These are phyloP conservation scores for Metrosideros polymorpha DNA, from an alignment of 441 rosid genomes.

Conservation along the genomic window DNA sequence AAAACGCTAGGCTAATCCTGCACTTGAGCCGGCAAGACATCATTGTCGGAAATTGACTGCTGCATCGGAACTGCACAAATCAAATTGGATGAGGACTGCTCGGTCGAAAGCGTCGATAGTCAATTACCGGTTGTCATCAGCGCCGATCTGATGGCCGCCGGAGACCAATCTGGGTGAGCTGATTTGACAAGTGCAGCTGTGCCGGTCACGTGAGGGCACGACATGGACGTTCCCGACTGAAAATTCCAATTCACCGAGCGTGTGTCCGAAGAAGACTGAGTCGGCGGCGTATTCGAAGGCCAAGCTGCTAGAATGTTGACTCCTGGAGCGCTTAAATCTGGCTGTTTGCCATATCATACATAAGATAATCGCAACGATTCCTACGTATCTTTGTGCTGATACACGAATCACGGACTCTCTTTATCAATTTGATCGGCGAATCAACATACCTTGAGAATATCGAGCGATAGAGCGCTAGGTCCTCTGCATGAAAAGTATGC, in stretches of 20 bases:
- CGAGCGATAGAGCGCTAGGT: constrained; percentile 42
- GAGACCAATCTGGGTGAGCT: constrained; percentile 38
- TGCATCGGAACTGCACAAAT: background rate
- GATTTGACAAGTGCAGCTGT: constrained; percentile 32
- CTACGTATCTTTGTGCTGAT: background rate
- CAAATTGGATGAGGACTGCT: background rate
- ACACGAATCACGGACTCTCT: background rate
- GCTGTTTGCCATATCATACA: constrained; percentile 16
- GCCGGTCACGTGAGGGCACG: constrained; percentile 43
- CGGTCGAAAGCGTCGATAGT: background rate
- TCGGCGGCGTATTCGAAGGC: constrained; percentile 38
- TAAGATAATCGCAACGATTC: background rate
- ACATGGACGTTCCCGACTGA: constrained; percentile 44
- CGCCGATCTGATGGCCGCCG: constrained; percentile 38
- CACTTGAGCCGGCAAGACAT: background rate
- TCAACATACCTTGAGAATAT: constrained; percentile 45
- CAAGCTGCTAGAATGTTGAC: constrained; percentile 50
- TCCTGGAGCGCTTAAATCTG: constrained; percentile 58
- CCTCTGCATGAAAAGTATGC: constrained; percentile 67
- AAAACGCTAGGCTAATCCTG: background rate
- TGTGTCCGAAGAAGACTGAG: constrained; percentile 9
- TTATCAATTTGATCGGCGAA: background rate
- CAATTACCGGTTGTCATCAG: constrained; percentile 44
- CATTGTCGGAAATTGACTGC: background rate
- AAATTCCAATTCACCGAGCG: constrained; percentile 41